Percentiles rank a stretch among this genome's conserved stretches.
Evolutionary conservation across 257 asterid species (phyloP).

Genomic region (Solanum neorickii): DNA sequence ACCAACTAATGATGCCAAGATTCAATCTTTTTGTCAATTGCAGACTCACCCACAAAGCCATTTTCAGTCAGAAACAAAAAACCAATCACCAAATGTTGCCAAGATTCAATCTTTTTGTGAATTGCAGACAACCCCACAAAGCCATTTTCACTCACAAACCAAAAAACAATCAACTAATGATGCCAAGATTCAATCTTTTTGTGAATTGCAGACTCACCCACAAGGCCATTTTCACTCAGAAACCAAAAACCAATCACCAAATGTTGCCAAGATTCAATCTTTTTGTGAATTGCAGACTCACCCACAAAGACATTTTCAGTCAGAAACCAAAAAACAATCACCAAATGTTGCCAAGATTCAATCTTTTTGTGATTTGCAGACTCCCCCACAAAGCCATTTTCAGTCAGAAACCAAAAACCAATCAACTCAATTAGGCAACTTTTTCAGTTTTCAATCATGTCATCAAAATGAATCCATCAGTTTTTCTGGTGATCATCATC

Average conservation of each 20-base stretch:
- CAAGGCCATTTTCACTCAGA: neutral
- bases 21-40: neutral
- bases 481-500: neutral
- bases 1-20: neutral
- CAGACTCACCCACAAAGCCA: neutral
- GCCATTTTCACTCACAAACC: neutral
- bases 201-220: neutral
- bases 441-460: neutral
- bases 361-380: neutral
- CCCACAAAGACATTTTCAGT: neutral
- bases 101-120: neutral
- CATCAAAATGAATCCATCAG: neutral
- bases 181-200: neutral
- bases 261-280: neutral
- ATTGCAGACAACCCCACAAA: neutral
- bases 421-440: neutral
- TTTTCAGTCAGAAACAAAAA: neutral
- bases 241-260: neutral
- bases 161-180: neutral
- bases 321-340: neutral
- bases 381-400: neutral
- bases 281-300: neutral
- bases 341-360: neutral
- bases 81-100: neutral
- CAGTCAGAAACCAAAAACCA: neutral